These are phyloP conservation scores for Ogataea naganishii DNA, from an alignment of 805 yeast species.

Conservation along the genomic window DNA sequence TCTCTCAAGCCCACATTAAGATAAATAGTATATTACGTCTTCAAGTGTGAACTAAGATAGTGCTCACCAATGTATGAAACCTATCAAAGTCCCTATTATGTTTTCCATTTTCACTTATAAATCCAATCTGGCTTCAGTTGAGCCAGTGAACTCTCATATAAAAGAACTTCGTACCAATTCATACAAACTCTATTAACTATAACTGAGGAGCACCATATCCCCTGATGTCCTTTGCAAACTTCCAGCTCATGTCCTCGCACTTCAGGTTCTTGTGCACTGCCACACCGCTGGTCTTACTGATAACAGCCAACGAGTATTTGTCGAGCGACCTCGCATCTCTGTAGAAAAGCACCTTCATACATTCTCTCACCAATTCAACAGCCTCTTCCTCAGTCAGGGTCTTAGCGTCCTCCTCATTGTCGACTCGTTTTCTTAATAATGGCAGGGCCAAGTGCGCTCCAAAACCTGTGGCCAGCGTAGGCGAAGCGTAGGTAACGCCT, in stretches of 20 bases:
- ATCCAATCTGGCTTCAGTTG: no score
- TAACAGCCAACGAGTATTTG: conserved; percentile 70
- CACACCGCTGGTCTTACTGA: conserved; percentile 55
- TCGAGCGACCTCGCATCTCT: conserved; percentile 94
- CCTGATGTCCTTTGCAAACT: conserved; percentile 75
- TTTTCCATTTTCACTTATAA: no score
- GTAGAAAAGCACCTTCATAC: conserved; percentile 91
- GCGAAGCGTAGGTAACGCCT: conserved; percentile 86
- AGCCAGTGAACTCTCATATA: no score
- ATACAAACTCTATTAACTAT: no score
- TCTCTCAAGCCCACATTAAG: no score
- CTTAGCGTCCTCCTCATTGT: conserved; percentile 65
- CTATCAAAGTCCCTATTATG: no score
- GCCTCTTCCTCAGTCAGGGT: conserved; percentile 71
- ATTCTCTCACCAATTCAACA: conserved; percentile 62
- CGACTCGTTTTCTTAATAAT: conserved; percentile 74
- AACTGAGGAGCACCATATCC: conserved; percentile 65
- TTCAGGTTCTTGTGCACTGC: conserved; percentile 47
- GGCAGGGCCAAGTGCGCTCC: conserved; percentile 95
- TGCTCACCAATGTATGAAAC: no score
- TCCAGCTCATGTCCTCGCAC: conserved; percentile 79
- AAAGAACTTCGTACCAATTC: no score
- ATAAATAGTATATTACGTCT: no score
- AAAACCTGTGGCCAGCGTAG: conserved; percentile 90
- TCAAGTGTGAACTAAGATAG: no score